Percentiles rank a stretch among this genome's conserved stretches.
Evolutionary conservation across 2,329 filamentous ascomycete genomes (phyloP).

Genomic region (Penicillium sclerotiorum): DNA sequence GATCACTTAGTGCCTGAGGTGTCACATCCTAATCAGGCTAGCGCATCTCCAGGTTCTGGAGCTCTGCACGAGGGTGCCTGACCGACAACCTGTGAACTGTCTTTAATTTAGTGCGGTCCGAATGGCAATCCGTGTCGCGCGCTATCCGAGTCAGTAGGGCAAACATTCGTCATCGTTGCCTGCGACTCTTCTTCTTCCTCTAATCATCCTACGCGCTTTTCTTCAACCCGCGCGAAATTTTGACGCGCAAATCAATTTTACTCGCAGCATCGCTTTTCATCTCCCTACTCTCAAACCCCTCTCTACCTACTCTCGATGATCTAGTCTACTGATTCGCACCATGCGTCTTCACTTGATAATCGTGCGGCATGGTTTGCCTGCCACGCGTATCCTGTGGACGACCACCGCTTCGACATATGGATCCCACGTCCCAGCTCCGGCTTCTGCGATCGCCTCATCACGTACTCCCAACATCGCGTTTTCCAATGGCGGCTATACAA

Average conservation of each 20-base stretch:
- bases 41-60: background rate
- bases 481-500: slow-evolving; percentile 61
- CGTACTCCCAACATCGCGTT: slow-evolving; percentile 39
- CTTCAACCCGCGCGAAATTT: background rate
- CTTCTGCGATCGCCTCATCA: slow-evolving; percentile 39
- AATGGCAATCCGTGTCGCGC: background rate
- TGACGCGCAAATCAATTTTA: slow-evolving; percentile 1
- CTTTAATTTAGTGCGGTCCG: background rate
- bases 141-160: background rate
- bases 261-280: background rate
- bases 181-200: too few relatives aligned
- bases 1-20: background rate
- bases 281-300: background rate
- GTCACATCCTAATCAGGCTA: background rate
- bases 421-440: slow-evolving; percentile 25
- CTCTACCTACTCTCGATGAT: slow-evolving; percentile 15
- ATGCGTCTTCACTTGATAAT: slow-evolving; percentile 76
- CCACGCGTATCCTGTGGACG: slow-evolving; percentile 72
- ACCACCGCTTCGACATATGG: slow-evolving; percentile 44
- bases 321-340: slow-evolving; percentile 14
- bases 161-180: too few relatives aligned
- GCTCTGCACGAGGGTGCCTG: background rate
- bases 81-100: background rate
- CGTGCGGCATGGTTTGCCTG: slow-evolving; percentile 72
- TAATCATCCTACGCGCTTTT: background rate